phyloP scores from a whole-genome alignment of 139 green algal species.

The Volvox reticuliferus region DNA sequence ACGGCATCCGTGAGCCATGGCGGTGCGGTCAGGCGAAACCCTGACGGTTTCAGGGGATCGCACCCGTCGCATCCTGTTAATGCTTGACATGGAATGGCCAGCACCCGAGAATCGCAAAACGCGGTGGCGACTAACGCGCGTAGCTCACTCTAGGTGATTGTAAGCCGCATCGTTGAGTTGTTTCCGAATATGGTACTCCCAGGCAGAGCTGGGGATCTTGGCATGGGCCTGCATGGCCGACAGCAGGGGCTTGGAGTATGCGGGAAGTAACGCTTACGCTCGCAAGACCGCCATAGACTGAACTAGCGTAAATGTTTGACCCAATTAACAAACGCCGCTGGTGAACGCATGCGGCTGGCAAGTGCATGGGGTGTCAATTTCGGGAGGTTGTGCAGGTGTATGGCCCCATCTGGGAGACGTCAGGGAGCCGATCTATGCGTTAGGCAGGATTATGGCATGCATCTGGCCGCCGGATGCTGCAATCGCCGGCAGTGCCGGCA shows the following conservation, averaged over 20 bases:
- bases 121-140: too few relatives aligned
- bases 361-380: neutral
- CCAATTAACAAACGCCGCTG: neutral
- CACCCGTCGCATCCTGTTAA: too few relatives aligned
- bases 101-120: too few relatives aligned
- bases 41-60: too few relatives aligned
- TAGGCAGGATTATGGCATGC: neutral
- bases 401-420: neutral
- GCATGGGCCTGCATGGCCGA: neutral
- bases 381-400: neutral
- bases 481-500: neutral
- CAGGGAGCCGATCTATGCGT: too few relatives aligned
- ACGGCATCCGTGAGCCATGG: too few relatives aligned
- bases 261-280: too few relatives aligned
- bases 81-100: too few relatives aligned
- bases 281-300: too few relatives aligned
- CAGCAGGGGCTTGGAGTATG: too few relatives aligned
- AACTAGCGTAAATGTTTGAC: too few relatives aligned
- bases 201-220: constrained; percentile 71
- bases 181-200: constrained; percentile 83
- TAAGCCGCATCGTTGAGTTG: constrained; percentile 82
- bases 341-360: neutral
- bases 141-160: constrained; percentile 68
- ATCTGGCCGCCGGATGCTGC: neutral
- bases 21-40: too few relatives aligned